Base-by-base conservation (phyloP, 2,329 filamentous ascomycete genomes). In the Alternaria infectoria region DNA sequence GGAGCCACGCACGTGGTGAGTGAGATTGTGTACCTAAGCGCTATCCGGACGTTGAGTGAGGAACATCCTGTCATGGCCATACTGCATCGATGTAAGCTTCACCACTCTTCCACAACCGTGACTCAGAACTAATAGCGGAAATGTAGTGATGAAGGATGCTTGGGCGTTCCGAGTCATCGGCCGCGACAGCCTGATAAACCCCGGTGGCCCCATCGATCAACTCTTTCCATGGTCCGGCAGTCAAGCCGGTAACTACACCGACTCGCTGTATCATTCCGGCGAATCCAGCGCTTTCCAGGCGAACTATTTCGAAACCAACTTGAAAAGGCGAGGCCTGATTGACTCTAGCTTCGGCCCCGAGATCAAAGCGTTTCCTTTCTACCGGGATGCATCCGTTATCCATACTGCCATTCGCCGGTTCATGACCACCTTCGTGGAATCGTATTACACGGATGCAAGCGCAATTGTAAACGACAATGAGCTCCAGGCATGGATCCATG, bases 21-120 rank as follows among this genome's bases (percentile, higher is more conserved):
- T 4, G 83, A 86, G 65, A 79, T 81, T 55, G 78, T 80, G 1
- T 82, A 83, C 69, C 69, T 82, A 62, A 82, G 84, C 12, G 84
- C 83, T 0, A 74, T 83, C 21, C 79, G 83, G n/a, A 82, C 82
- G 2, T 62, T 86, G 50, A 83, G 82, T 62, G 75, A 79, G 12
- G 67, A 79, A 5, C 84, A 86, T 71, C 84, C 84, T 0, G 69
- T 86, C 74, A 49, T 73, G 76, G 36, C 68, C 70, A 15, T 81
- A 72, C 57, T 77, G 70, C 23, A 73, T 79, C 32, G 64, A 40
- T 26, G 54, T 56, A 26, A 56, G 54, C 7, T n/a, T n/a, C 9
- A 15, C 43, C 19, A 0, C 43, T 13, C 8, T 12, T 10, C 43
- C 11, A 19, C 3, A 6, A 8, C 5, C 15, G 9, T 5, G 15